phyloP scores from a whole-genome alignment of 768 basidiomycete species.

The Boletus huronensis region DNA sequence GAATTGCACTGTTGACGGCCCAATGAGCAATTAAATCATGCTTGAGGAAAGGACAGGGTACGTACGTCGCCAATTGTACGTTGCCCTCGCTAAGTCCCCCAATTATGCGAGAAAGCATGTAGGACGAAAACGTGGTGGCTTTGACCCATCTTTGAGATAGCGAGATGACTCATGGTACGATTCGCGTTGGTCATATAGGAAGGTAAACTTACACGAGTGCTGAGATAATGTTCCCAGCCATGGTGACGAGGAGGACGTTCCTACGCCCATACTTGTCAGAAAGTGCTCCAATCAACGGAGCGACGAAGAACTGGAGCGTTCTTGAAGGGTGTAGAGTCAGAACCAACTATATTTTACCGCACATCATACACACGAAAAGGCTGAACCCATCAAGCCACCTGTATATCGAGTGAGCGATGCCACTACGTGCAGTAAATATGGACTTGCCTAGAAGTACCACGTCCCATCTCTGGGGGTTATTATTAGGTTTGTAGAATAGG shows the following conservation, averaged over 20 bases:
- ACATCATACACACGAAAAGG: conserved; percentile 72
- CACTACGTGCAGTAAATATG: not conserved
- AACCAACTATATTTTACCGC: conserved; percentile 34
- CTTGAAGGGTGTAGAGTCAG: conserved; percentile 40
- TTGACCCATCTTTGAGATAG: conserved; percentile 67
- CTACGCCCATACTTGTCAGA: conserved; percentile 92
- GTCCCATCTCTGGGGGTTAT: conserved; percentile 83
- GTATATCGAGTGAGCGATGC: conserved; percentile 8
- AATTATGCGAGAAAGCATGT: conserved; percentile 84
- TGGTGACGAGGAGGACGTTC: conserved; percentile 74
- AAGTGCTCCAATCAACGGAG: conserved; percentile 75
- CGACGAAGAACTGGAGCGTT: conserved; percentile 79
- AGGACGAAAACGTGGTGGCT: conserved; percentile 87
- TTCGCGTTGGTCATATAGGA: not conserved
- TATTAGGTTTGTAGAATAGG: conserved; percentile 55
- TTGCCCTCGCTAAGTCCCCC: conserved; percentile 97
- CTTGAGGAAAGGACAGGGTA: conserved; percentile 10
- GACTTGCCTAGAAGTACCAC: conserved; percentile 83
- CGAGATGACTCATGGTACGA: not conserved
- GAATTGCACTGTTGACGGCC: conserved; percentile 66
- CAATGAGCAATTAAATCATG: not conserved
- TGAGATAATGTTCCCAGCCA: conserved; percentile 93
- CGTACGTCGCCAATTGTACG: conserved; percentile 92
- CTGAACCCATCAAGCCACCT: conserved; percentile 91
- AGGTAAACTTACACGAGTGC: conserved; percentile 63